Percentiles rank a stretch among this genome's conserved stretches.
Evolutionary conservation across 805 yeast genomes (phyloP).

Genomic region (Brettanomyces anomalus): DNA sequence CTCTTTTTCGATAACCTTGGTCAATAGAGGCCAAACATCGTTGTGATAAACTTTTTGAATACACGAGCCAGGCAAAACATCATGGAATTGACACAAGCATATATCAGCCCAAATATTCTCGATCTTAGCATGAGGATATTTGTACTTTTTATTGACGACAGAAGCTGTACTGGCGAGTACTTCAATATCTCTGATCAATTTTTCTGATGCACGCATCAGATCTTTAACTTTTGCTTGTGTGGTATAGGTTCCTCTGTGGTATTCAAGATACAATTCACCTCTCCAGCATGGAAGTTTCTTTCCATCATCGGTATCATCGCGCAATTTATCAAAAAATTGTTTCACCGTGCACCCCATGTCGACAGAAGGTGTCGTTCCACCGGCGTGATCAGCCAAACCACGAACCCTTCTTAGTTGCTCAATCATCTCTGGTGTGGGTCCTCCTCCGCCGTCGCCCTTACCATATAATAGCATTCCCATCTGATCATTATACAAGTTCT

Average conservation of each 20-base stretch:
- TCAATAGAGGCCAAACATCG: constrained; percentile 76
- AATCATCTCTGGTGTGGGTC: constrained; percentile 89
- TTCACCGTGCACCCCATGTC: constrained; percentile 73
- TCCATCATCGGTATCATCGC: constrained; percentile 58
- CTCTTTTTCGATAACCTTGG: constrained; percentile 43
- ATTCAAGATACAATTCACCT: constrained; percentile 91
- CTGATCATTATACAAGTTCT: constrained; percentile 72
- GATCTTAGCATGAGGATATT: constrained; percentile 64
- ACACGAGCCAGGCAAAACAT: constrained; percentile 95
- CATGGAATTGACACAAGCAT: constrained; percentile 90
- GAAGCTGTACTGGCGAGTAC: constrained; percentile 73
- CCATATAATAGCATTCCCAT: constrained; percentile 80
- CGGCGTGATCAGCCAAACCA: constrained; percentile 75
- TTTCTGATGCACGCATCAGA: constrained; percentile 68
- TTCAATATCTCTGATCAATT: constrained; percentile 78
- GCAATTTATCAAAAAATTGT: constrained; percentile 64
- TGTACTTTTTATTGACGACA: constrained; percentile 35
- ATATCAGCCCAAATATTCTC: constrained; percentile 81
- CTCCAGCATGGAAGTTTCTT: constrained; percentile 72
- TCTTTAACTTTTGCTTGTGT: constrained; percentile 83
- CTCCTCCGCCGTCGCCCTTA: constrained; percentile 98
- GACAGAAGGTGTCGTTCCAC: constrained; percentile 67
- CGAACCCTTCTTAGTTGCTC: constrained; percentile 89
- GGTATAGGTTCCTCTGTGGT: constrained; percentile 95
- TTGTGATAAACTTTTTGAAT: constrained; percentile 88